Conservation (phyloP, 768 basidiomycete genomes). For the Infundibulicybe gibba region DNA sequence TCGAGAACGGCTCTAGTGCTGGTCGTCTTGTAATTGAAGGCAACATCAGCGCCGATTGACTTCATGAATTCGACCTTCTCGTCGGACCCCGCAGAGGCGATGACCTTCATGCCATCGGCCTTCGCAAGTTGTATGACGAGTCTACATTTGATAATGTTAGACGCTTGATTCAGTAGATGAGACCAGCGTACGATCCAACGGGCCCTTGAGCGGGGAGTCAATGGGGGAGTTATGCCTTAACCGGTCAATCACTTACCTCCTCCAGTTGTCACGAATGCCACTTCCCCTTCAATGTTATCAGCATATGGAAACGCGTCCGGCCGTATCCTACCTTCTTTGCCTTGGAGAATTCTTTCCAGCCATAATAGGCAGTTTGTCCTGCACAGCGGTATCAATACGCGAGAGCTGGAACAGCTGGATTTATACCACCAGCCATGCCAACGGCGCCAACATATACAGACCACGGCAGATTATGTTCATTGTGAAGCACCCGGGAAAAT, state of each 20-base stretch:
- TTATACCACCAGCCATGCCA: conserved; percentile 48
- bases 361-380: conserved; percentile 31
- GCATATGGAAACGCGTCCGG: too few species aligned
- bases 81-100: conserved; percentile 67
- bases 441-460: conserved; percentile 41
- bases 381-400: conserved; percentile 12
- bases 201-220: conserved; percentile 20
- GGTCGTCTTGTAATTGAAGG: conserved; percentile 70
- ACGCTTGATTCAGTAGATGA: not conserved
- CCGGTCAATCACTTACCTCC: conserved; percentile 18
- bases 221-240: not conserved
- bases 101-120: conserved; percentile 53
- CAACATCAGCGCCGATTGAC: conserved; percentile 59
- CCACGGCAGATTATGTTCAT: conserved; percentile 45
- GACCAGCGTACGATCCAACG: conserved; percentile 53
- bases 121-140: conserved; percentile 52
- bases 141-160: conserved; percentile 15
- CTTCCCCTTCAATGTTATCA: conserved; percentile 26
- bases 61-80: conserved; percentile 64
- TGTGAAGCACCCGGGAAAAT: conserved; percentile 25
- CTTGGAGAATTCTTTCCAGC: conserved; percentile 36
- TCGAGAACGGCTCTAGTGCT: conserved; percentile 45
- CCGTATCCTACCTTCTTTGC: conserved; percentile 26
- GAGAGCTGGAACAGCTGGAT: not conserved
- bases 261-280: conserved; percentile 34